Conservation (phyloP, 495 filamentous ascomycete species). For the Aspergillus haitiensis region DNA sequence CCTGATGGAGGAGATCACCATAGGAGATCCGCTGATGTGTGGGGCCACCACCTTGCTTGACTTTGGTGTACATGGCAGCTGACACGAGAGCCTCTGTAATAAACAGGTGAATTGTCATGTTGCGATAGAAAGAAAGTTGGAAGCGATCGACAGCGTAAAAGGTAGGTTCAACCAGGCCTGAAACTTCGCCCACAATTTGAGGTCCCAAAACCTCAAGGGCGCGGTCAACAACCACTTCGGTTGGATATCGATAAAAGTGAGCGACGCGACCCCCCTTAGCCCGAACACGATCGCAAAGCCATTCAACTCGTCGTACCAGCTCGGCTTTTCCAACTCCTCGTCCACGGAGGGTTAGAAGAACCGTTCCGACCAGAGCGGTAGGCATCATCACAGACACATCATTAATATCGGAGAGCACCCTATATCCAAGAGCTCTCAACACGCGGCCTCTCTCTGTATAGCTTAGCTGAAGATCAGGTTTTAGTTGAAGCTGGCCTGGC, state of each 20-base stretch:
- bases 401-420: conserved; percentile 91
- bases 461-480: conserved; percentile 41
- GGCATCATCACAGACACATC: conserved; percentile 97
- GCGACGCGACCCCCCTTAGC: conserved; percentile 88
- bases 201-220: conserved; percentile 89
- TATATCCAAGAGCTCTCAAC: conserved; percentile 82
- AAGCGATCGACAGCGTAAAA: conserved; percentile 95
- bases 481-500: conserved; percentile 30
- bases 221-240: conserved; percentile 79
- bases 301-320: conserved; percentile 81
- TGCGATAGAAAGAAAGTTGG: conserved; percentile 95
- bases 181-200: conserved; percentile 76
- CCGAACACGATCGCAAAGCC: conserved; percentile 80
- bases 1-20: conserved; percentile 67
- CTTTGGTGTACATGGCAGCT: conserved; percentile 81
- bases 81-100: conserved; percentile 88
- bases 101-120: conserved; percentile 98
- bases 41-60: conserved; percentile 85
- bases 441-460: conserved; percentile 59
- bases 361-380: conserved; percentile 90
- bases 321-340: conserved; percentile 88
- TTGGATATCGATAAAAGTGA: conserved; percentile 80
- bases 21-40: conserved; percentile 77
- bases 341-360: conserved; percentile 86
- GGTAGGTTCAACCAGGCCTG: conserved; percentile 79